A percentile compares a stretch with the other conserved stretches of the same genome.
Conservation (phyloP, 352 stramenopile genomes). For the Pythium aquatile region DNA sequence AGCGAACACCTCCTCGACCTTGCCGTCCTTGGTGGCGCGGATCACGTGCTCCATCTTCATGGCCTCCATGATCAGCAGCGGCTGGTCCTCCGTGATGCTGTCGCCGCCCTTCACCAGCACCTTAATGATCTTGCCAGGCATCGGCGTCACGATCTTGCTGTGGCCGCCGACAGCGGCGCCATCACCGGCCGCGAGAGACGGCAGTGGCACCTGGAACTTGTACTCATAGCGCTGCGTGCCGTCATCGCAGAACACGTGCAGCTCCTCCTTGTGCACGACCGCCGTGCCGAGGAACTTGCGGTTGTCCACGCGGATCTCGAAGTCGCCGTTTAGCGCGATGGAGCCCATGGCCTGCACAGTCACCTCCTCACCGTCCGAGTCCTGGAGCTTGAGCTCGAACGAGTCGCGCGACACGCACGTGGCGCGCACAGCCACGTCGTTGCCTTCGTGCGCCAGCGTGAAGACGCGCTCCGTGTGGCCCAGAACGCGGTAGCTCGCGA, state of each 20-base stretch:
- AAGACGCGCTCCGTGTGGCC: constrained; percentile 54
- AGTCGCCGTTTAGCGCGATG: constrained; percentile 49
- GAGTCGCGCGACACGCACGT: constrained; percentile 38
- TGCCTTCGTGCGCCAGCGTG: constrained; percentile 44
- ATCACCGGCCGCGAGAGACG: constrained; percentile 38
- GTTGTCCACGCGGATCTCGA: constrained; percentile 65
- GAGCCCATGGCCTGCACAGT: constrained; percentile 30
- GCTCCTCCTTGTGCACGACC: constrained; percentile 60
- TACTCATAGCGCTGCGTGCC: constrained; percentile 74
- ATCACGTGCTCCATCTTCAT: constrained; percentile 98
- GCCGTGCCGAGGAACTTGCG: constrained; percentile 65
- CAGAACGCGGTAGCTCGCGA: constrained; percentile 63
- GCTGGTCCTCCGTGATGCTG: constrained; percentile 81
- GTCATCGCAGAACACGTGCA: constrained; percentile 81
- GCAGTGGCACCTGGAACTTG: constrained; percentile 74
- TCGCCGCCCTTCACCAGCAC: constrained; percentile 89
- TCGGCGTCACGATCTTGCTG: constrained; percentile 85
- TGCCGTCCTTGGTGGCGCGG: constrained; percentile 65
- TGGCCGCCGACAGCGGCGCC: constrained; percentile 35
- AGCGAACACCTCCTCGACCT: constrained; percentile 69
- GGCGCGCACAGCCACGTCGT: constrained; percentile 37
- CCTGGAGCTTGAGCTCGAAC: constrained; percentile 43
- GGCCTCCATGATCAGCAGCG: constrained; percentile 94
- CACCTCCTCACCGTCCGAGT: constrained; percentile 16
- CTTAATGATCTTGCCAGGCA: constrained; percentile 94